These are phyloP conservation scores for Ogataea polymorpha DNA, from an alignment of 805 yeast genomes.

Conservation along the genomic window DNA sequence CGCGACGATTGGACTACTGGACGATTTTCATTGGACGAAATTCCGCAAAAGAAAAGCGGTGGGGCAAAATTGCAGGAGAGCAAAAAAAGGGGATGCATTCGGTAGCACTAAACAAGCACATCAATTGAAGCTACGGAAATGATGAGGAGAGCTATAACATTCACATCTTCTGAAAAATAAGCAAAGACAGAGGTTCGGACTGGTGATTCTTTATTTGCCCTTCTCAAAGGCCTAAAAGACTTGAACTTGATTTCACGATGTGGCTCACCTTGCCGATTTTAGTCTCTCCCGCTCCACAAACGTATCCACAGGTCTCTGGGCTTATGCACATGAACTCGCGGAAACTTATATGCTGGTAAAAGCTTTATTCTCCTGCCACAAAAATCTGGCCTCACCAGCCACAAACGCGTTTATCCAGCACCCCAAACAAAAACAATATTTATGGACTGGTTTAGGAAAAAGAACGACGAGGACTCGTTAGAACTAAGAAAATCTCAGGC, in stretches of 20 bases:
- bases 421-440: constrained; percentile 7
- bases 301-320: neutral
- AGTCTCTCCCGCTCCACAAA: neutral
- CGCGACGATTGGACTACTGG: constrained; percentile 13
- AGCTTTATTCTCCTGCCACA: neutral
- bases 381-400: neutral
- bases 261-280: too few species aligned
- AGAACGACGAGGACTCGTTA: constrained; percentile 17
- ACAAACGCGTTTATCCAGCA: constrained; percentile 3
- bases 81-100: too few species aligned
- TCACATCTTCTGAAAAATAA: too few species aligned
- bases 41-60: neutral
- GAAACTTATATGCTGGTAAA: neutral
- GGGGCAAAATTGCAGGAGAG: neutral
- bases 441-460: constrained; percentile 9
- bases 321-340: neutral
- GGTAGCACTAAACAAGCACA: too few species aligned
- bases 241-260: too few species aligned
- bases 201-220: too few species aligned
- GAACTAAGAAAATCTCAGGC: constrained; percentile 17
- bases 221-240: too few species aligned
- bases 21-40: constrained; percentile 15
- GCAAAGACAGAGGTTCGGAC: too few species aligned
- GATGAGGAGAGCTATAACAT: too few species aligned
- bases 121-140: too few species aligned